Conservation (phyloP, 768 basidiomycete species). For the Infundibulicybe gibba region DNA sequence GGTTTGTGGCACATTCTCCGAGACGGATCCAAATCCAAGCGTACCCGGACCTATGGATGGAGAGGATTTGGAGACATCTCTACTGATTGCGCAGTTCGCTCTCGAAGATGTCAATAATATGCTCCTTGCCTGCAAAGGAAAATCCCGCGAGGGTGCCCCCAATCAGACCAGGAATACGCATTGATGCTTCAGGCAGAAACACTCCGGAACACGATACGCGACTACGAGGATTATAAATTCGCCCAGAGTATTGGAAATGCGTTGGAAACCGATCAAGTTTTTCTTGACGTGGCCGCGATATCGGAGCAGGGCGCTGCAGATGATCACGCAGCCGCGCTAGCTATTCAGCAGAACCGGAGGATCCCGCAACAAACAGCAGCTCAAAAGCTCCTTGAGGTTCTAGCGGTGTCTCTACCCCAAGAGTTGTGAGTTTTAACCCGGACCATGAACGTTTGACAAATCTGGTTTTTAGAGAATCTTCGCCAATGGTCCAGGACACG, state of each 20-base stretch:
- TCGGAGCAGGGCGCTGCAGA: conserved; percentile 13
- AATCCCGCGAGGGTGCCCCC: conserved; percentile 13
- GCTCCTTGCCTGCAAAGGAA: conserved; percentile 12
- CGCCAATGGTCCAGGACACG: too few species aligned
- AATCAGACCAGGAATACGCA: conserved; percentile 15
- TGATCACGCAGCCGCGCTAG: conserved; percentile 11
- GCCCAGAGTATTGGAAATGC: conserved; percentile 13
- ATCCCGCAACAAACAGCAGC: conserved; percentile 11
- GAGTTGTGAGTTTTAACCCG: too few species aligned
- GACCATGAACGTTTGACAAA: too few species aligned
- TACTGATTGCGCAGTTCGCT: conserved; percentile 6
- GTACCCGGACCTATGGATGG: too few species aligned
- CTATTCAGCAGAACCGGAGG: conserved; percentile 4
- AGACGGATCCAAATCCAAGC: too few species aligned
- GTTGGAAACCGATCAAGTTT: conserved; percentile 8
- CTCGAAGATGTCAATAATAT: conserved; percentile 11
- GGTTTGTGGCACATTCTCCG: too few species aligned
- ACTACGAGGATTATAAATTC: conserved; percentile 7
- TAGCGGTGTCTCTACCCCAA: too few species aligned
- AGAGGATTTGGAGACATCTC: not conserved
- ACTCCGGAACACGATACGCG: conserved; percentile 6
- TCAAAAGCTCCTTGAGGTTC: conserved; percentile 10
- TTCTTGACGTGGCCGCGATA: conserved; percentile 6
- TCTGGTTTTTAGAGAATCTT: too few species aligned
- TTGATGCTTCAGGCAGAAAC: conserved; percentile 8